Conservation (phyloP, 192 early-diverging fungal species). For the Backusella circina region DNA sequence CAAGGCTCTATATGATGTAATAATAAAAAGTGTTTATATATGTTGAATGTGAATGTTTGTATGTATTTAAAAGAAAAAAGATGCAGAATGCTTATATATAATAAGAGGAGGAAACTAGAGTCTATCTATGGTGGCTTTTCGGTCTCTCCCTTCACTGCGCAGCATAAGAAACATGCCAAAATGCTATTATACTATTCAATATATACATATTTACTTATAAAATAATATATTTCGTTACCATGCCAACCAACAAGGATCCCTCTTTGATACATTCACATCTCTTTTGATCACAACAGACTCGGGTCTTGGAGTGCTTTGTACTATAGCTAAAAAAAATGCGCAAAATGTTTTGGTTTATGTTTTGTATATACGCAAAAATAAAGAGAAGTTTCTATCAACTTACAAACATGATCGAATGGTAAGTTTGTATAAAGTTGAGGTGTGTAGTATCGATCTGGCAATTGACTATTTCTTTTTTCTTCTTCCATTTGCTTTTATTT, state of each 20-base stretch:
- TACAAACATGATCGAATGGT: neutral
- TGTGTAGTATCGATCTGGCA: neutral
- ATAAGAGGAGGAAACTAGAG: neutral
- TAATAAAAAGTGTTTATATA: neutral
- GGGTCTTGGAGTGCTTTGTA: neutral
- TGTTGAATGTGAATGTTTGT: neutral
- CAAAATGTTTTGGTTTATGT: no score
- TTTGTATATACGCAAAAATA: neutral
- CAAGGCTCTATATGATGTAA: no score
- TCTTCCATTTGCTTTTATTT: neutral
- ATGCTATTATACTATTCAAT: neutral
- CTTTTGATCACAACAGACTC: slow-evolving; percentile 6
- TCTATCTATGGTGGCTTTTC: neutral
- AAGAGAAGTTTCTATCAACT: neutral
- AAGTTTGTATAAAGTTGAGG: neutral
- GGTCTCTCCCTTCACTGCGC: neutral
- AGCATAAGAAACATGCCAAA: neutral
- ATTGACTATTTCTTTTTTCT: neutral
- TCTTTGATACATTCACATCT: neutral
- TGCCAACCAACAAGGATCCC: neutral
- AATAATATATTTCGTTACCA: neutral
- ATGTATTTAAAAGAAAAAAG: neutral
- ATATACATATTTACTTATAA: neutral
- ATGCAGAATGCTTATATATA: neutral
- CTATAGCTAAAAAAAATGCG: no score